Conservation (phyloP, 768 basidiomycete species). For the Saitozyma podzolica region DNA sequence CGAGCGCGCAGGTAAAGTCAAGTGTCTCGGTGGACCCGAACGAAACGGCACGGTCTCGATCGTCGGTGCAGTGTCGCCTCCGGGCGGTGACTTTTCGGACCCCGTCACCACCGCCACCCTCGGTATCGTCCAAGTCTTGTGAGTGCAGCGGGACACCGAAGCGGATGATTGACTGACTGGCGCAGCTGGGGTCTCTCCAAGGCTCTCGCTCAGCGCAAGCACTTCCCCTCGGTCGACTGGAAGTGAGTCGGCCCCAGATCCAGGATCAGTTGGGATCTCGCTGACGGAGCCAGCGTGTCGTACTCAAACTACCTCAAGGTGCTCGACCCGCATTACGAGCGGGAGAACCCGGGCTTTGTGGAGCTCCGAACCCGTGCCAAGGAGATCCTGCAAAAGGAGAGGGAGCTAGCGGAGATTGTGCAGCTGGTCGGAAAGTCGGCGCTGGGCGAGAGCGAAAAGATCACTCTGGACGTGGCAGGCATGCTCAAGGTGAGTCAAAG, state of each 20-base stretch:
- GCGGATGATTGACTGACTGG: neutral
- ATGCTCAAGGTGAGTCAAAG: slow-evolving; percentile 74
- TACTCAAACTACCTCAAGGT: slow-evolving; percentile 98
- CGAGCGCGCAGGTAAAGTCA: slow-evolving; percentile 95
- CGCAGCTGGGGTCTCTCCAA: slow-evolving; percentile 92
- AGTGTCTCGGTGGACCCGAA: slow-evolving; percentile 81
- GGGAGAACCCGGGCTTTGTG: slow-evolving; percentile 81
- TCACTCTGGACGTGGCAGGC: slow-evolving; percentile 92
- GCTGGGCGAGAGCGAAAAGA: slow-evolving; percentile 94
- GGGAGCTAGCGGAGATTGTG: slow-evolving; percentile 97
- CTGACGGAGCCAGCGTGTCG: slow-evolving; percentile 59
- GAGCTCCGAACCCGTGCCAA: slow-evolving; percentile 88
- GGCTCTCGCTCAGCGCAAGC: slow-evolving; percentile 93
- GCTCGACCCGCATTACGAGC: slow-evolving; percentile 88
- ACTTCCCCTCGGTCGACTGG: slow-evolving; percentile 99
- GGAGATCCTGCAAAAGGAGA: slow-evolving; percentile 97
- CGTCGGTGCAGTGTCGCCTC: slow-evolving; percentile 97
- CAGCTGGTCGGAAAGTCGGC: slow-evolving; percentile 99
- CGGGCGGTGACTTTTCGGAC: slow-evolving; percentile 98
- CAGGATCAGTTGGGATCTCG: too few relatives aligned
- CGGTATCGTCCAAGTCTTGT: slow-evolving; percentile 95
- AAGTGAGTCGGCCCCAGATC: slow-evolving; percentile 53
- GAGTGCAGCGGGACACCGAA: slow-evolving; percentile 6
- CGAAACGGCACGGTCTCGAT: slow-evolving; percentile 94
- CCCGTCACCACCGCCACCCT: slow-evolving; percentile 97